Evolutionary conservation across 352 stramenopile species (phyloP), one percentile per base, ranked within the genome.

Genomic region (Aphanomyces stellatus): DNA sequence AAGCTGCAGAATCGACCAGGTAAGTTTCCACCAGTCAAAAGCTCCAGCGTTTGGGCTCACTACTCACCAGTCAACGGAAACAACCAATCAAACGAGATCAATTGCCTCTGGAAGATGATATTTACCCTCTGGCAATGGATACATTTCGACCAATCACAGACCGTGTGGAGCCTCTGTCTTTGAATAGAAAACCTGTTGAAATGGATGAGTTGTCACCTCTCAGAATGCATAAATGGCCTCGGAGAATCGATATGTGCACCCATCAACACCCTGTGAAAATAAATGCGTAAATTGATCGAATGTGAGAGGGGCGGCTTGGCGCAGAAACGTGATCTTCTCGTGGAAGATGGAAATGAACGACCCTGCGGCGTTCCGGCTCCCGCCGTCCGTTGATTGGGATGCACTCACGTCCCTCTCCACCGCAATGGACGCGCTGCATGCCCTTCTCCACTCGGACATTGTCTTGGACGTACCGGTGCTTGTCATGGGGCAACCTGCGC

Each of bases 401-500:
- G 55, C 33, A 5, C 27, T 64, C 19, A 33, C 55, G n/a, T 37
- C 55, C 17, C 55, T 64, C 11, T 7, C 33, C 35, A 51, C 55
- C 2, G 55, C 55, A 2, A 11, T 25, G 3, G 33, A 49, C 2
- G 37, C 55, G 22, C 37, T 64, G 4, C 19, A 51, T 28, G 19
- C 7, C 25, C 22, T 64, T 17, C 11, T 64, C 25, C 11, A 10
- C 13, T 64, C 55, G 6, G 41, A 3, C 11, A 13, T 19, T 13
- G 64, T 77, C 13, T 24, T 60, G 40, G 72, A 76, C 35, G 75
- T 75, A 72, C 30, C 85, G 65, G 65, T 91, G 28, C 74, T 76
- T 13, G 85, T 85, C 27, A 80, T 93, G 78, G 85, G 85, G 24
- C 91, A 94, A 65, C 82, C 82, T 0, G 80, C 82, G 51, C 74